Base-by-base conservation (phyloP, 2,329 filamentous ascomycete genomes). In the Alternaria triticina region DNA sequence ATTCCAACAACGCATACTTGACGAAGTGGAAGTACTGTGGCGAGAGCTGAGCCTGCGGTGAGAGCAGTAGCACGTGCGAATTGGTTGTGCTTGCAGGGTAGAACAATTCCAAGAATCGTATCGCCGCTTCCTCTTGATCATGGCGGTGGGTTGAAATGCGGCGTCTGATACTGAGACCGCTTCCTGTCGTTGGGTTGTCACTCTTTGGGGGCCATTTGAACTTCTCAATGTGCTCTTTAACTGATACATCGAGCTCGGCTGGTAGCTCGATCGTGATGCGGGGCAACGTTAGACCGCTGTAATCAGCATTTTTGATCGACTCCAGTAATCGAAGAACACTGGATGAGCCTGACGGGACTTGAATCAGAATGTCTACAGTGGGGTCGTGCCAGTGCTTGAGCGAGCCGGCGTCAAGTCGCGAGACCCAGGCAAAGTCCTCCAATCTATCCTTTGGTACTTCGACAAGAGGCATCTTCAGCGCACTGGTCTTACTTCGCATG, bases 211-310 rank as follows among this genome's bases (percentile, higher is more conserved):
- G 92, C 90, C 92, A 96, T 30, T 83, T 81, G 67, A 93, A 92
- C 1, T 74, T 77, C 50, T 87, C 80, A 11, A 97, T 77, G 67
- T 89, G 93, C 13, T 82, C 81, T 55, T 87, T 84, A 6, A 92
- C 87, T 3, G 88, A 84, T 4, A 83, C 78, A 70, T 97, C 93
- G 17, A 94, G 82, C 28, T 88, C 82, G 27, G 87, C 82, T 0
- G 94, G 93, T 8, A 99, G 84, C 75, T 98, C 94, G 54, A 98
- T 89, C 3, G 91, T 97, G 50, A 99, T 83, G 65, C 91, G 89
- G 4, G 94, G 94, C 2, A 87, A 82, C 1, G 86, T 83, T 45
- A 91, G 83, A 0, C 90, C 90, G 50, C 88, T 86, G 75, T 94
- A 95, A 75, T 97, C 93, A 6, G 92, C 93, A 8, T 83, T 82